Evolutionary conservation across 164 flowering plant genomes (phyloP), one percentile per base, ranked within the genome.

Genomic region (Buxus sempervirens): DNA sequence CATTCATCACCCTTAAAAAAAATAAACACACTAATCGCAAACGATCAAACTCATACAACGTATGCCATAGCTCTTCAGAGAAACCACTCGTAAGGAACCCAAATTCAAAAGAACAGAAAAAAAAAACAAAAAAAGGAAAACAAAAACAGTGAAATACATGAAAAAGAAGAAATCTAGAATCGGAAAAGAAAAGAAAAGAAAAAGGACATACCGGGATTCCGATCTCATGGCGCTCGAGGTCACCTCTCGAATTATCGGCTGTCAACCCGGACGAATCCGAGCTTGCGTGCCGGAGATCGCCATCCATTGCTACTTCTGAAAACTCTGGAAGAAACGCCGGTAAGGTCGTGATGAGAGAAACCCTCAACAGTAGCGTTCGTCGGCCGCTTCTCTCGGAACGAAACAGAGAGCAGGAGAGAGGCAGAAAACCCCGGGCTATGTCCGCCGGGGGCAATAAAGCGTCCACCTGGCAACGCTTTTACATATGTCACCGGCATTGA

Each of bases 381-480:
- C 24, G 4, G 26, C 42, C 9, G 63, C 18, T 19, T 9, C 3
- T 2, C 0, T n/a, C 22, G n/a, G 64, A 28, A 59, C 32, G 60
- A 12, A 28, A 25, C n/a, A 41, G 36, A 51, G 60, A 72, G 57
- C 58, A 26, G 45, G 20, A 32, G 49, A 57, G 21, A 28, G 57
- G 19, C 5, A 13, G 14, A 14, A 15, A 56, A 16, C n/a, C 12
- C 65, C 9, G 53, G 9, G 54, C 38, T 49, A 65, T 60, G 65
- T n/a, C 75, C 42, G 74, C 25, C 19, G 72, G 68, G 70, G 75
- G 62, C 60, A 53, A 68, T 42, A 66, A 69, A 62, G 60, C 63
- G 69, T 10, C 73, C 80, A 73, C 69, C 53, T 79, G 83, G 78
- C 77, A 38, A 38, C 75, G 23, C 81, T 80, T 82, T 80, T 72